Conservation (phyloP, 257 asterid genomes). For the Rhazya stricta region DNA sequence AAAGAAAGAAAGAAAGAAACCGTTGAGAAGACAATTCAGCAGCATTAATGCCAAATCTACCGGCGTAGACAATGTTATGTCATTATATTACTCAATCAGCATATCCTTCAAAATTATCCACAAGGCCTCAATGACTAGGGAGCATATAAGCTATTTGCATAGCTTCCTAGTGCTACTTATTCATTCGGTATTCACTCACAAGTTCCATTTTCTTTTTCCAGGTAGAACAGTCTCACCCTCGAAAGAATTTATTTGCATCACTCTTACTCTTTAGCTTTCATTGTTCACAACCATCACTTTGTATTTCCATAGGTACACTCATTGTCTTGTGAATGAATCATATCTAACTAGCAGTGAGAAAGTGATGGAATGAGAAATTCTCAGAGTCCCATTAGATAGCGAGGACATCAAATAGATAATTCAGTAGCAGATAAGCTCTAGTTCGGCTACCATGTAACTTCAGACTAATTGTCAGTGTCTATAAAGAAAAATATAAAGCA, state of each 20-base stretch:
- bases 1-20: background rate
- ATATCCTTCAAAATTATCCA: background rate
- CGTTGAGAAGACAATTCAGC: background rate
- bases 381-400: background rate
- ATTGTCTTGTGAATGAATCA: too few relatives aligned
- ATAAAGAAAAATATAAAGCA: background rate
- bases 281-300: background rate
- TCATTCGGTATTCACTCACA: background rate
- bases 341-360: background rate
- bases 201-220: too few relatives aligned
- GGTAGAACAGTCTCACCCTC: too few relatives aligned
- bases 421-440: background rate
- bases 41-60: background rate
- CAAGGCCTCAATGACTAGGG: background rate
- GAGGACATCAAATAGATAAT: background rate
- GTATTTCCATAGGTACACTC: background rate
- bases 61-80: background rate
- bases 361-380: background rate
- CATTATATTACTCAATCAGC: background rate
- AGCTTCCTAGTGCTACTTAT: background rate
- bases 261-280: background rate
- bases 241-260: background rate
- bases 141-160: background rate
- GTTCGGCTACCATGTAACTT: background rate
- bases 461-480: background rate